Evolutionary conservation across 1,139 yeast genomes (phyloP).

Genomic region (Protomyces inundatus): DNA sequence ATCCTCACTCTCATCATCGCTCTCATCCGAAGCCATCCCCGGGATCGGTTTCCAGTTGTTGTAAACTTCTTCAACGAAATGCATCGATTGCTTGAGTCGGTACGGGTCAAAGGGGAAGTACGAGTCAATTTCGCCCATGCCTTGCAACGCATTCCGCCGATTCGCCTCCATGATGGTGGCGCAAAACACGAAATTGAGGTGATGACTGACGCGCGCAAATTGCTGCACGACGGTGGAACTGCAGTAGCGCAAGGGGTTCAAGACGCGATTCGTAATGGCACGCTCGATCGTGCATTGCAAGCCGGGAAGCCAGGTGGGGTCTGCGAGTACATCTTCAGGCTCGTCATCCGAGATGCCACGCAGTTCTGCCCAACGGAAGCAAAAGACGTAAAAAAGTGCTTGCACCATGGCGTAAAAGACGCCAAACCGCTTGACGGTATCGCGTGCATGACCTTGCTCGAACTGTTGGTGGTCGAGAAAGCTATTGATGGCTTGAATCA

Average conservation of each 20-base stretch:
- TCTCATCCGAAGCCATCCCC: conserved; percentile 58
- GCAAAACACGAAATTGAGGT: conserved; percentile 85
- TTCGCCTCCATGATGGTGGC: conserved; percentile 89
- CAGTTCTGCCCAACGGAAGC: conserved; percentile 70
- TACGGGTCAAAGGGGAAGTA: conserved; percentile 96
- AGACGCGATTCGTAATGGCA: conserved; percentile 66
- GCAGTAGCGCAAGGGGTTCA: conserved; percentile 89
- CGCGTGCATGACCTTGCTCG: conserved; percentile 53
- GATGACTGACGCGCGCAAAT: conserved; percentile 89
- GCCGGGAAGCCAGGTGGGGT: conserved; percentile 67
- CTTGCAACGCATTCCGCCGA: conserved; percentile 50
- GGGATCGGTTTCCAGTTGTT: conserved; percentile 77
- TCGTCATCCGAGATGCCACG: conserved; percentile 39
- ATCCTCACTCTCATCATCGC: conserved; percentile 39
- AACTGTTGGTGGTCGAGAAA: conserved; percentile 76
- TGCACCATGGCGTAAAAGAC: conserved; percentile 91
- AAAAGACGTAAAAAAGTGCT: conserved; percentile 81
- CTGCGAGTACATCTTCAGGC: conserved; percentile 36
- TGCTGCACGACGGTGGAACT: conserved; percentile 89
- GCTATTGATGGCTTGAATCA: conserved; percentile 76
- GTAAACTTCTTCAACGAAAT: conserved; percentile 52
- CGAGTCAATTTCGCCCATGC: conserved; percentile 27
- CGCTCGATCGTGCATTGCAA: conserved; percentile 77
- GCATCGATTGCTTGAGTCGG: conserved; percentile 59
- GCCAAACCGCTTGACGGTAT: conserved; percentile 55